Evolutionary conservation across 2,329 filamentous ascomycete species (phyloP), one percentile per base, ranked within the genome.

Genomic region (Hypoxylon sp.): DNA sequence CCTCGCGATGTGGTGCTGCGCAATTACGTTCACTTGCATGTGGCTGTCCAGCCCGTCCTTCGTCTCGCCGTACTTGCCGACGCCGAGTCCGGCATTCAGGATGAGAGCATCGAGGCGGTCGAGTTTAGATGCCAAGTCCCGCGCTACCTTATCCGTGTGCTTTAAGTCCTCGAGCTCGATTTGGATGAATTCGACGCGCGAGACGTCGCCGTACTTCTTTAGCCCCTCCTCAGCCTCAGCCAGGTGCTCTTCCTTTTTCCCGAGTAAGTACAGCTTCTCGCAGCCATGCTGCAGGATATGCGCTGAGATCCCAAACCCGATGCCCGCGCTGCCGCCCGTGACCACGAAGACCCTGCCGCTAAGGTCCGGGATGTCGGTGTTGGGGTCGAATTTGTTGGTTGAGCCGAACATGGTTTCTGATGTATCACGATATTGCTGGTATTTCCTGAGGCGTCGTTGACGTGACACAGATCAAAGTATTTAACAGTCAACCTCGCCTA

Each of bases 201-300:
- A 80, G 7, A 76, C 70, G 60, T 86, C 83, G 48, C 85, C 83
- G 67, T 80, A 85, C 37, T 80, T 76, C 63, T 78, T 74, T 1
- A 86, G 76, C 2, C 77, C 78, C 56, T 82, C 76, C 48, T 82
- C 73, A 0, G 83, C 83, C 62, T 84, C 80, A 17, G 79, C 72
- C n/a, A 82, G 79, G 72, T 86, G 83, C 21, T 85, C 76, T 70
- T 83, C 81, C 51, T 85, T 85, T 65, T 82, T 83, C 17, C 82
- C 82, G 3, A 87, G 78, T 2, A 86, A 77, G 65, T 84, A 84
- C 51, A 86, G 80, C 63, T 81, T 83, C 3, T 76, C 74, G 1
- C 81, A 77, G 50, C 82, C 83, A 73, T 85, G 83, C 71, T 86
- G 82, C 2, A 87, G 80, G n/a, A 86, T 75, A 67, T 87, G 85